phyloP scores from a whole-genome alignment of 2,329 filamentous ascomycete species.

The Colletotrichum echinochloae region DNA sequence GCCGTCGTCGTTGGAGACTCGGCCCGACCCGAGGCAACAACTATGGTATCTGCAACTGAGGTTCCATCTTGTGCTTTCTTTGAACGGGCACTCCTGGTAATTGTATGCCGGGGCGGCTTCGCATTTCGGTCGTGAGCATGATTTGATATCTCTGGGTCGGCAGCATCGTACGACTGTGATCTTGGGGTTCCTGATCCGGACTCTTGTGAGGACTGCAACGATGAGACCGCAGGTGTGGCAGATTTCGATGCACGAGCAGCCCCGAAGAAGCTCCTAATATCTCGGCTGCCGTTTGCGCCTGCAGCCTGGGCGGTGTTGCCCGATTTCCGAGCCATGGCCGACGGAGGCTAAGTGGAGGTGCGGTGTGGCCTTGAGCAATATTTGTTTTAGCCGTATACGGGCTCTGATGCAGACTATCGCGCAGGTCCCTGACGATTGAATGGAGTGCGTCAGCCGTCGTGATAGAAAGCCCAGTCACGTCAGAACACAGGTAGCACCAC shows the following conservation, averaged over 20 bases:
- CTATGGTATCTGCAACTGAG: not conserved
- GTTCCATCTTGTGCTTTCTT: not conserved
- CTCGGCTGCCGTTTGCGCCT: conserved; percentile 21
- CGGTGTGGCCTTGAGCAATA: not conserved
- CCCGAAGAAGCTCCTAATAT: conserved; percentile 36
- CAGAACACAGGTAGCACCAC: not conserved
- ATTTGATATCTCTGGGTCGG: not conserved
- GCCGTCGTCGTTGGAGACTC: conserved; percentile 3
- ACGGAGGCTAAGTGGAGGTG: not conserved
- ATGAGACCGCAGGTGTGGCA: not conserved
- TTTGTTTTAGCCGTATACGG: not conserved
- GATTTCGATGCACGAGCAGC: conserved; percentile 6
- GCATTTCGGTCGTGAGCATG: not conserved
- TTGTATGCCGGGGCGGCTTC: conserved; percentile 9
- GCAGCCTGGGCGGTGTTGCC: conserved; percentile 20
- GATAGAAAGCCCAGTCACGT: conserved; percentile 25
- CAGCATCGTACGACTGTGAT: conserved; percentile 2
- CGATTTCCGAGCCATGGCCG: conserved; percentile 31
- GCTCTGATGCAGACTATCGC: not conserved
- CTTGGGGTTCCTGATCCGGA: not conserved
- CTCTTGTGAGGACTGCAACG: conserved; percentile 1
- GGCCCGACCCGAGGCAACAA: not conserved
- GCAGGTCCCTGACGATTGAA: not conserved
- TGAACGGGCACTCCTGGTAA: conserved; percentile 4
- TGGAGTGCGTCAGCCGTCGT: not conserved